Evolutionary conservation across 2,329 filamentous ascomycete genomes (phyloP).

Genomic region (Trichoderma koningii): DNA sequence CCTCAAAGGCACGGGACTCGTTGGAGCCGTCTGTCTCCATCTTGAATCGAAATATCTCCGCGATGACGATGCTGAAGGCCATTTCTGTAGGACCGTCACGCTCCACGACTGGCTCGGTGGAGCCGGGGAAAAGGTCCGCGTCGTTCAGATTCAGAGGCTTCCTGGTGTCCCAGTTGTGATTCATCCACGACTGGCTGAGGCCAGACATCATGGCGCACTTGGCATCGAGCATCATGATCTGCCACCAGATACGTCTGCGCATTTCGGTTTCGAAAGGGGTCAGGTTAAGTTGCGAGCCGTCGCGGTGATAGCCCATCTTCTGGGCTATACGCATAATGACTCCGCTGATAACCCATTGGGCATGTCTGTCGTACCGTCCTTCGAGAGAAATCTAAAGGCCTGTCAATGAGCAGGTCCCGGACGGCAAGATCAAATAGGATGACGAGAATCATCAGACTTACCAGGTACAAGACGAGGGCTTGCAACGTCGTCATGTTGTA

Average conservation of each 20-base stretch:
- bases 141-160: slow-evolving; percentile 61
- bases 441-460: slow-evolving; percentile 35
- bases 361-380: slow-evolving; percentile 60
- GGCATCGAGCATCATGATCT: slow-evolving; percentile 60
- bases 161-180: slow-evolving; percentile 58
- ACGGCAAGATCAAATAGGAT: background rate
- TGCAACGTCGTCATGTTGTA: slow-evolving; percentile 62
- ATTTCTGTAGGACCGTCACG: slow-evolving; percentile 63
- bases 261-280: slow-evolving; percentile 67
- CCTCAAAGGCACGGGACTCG: slow-evolving; percentile 52
- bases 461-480: slow-evolving; percentile 60
- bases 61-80: slow-evolving; percentile 56
- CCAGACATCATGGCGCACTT: slow-evolving; percentile 61
- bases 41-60: slow-evolving; percentile 54
- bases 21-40: slow-evolving; percentile 46
- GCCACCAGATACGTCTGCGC: slow-evolving; percentile 68
- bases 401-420: slow-evolving; percentile 25
- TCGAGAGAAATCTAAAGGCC: slow-evolving; percentile 53
- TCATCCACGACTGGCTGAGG: slow-evolving; percentile 54
- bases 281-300: slow-evolving; percentile 58
- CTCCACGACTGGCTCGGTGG: slow-evolving; percentile 52
- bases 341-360: slow-evolving; percentile 62
- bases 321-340: slow-evolving; percentile 64
- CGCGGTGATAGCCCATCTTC: slow-evolving; percentile 67
- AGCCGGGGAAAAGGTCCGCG: slow-evolving; percentile 56